Evolutionary conservation across 2,329 filamentous ascomycete genomes (phyloP).

Genomic region (Cladosporium sp.): DNA sequence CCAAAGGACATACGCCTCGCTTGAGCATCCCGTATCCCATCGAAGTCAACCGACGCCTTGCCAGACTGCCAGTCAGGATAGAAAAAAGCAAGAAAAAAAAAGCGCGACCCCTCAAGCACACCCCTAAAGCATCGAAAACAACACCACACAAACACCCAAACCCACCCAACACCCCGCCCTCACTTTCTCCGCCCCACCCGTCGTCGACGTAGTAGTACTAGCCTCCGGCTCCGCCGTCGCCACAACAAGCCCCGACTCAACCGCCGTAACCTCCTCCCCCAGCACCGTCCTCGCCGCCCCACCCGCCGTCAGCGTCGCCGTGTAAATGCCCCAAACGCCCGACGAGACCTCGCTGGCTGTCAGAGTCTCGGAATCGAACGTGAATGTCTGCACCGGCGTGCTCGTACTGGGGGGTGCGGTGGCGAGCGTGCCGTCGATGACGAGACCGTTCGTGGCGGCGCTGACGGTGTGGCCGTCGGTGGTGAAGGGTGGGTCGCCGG

Average conservation of each 20-base stretch:
- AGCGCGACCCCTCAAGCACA: no score
- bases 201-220: neutral
- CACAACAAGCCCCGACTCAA: neutral
- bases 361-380: neutral
- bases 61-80: no score
- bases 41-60: no score
- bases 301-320: neutral
- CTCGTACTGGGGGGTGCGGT: neutral
- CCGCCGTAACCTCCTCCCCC: neutral
- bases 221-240: neutral
- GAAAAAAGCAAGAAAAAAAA: no score
- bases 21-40: no score
- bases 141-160: neutral
- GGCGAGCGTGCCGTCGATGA: neutral
- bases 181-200: neutral
- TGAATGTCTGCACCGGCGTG: neutral
- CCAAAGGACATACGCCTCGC: no score
- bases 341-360: neutral
- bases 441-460: neutral
- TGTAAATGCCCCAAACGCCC: neutral
- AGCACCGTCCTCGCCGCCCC: neutral
- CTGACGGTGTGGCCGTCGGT: neutral
- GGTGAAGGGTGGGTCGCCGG: neutral
- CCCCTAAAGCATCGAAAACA: slow-evolving; percentile 1
- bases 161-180: neutral